Evolutionary conservation across 305 asterid species (phyloP).

Genomic region (Fraxinus velutina): DNA sequence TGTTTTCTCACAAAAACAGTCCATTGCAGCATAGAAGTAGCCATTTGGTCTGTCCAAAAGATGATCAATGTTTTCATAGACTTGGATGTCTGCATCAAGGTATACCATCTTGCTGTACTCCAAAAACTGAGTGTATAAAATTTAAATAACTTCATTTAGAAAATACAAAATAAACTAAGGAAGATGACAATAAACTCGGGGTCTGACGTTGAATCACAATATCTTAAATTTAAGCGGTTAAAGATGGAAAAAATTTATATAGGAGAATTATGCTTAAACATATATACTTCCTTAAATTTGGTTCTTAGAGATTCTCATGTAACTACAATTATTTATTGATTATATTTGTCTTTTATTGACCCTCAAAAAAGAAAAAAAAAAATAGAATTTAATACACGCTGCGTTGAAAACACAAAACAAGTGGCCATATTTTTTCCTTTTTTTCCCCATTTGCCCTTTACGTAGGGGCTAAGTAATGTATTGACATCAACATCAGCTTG

Average conservation of each 20-base stretch:
- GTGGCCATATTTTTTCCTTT: slow-evolving; percentile 15
- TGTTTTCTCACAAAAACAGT: neutral
- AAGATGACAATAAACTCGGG: neutral
- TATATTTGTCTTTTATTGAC: no score
- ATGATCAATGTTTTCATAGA: slow-evolving; percentile 4
- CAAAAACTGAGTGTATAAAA: neutral
- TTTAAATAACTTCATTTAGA: no score
- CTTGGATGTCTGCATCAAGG: slow-evolving; percentile 7
- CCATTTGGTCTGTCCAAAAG: neutral
- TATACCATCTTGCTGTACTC: slow-evolving; percentile 1
- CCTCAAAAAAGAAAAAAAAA: no score
- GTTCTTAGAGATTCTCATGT: no score
- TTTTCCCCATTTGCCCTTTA: neutral
- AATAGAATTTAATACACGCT: no score
- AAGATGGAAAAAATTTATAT: no score
- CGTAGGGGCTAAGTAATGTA: neutral
- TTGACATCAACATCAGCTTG: neutral
- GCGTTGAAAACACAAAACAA: neutral
- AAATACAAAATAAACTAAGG: neutral
- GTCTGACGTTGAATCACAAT: no score
- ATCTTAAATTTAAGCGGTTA: neutral
- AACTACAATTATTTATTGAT: no score
- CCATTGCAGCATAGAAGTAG: neutral
- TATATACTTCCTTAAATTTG: no score
- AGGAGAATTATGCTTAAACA: neutral